Base-by-base conservation (phyloP, 148 eudicot species). In the Beta vulgaris region DNA sequence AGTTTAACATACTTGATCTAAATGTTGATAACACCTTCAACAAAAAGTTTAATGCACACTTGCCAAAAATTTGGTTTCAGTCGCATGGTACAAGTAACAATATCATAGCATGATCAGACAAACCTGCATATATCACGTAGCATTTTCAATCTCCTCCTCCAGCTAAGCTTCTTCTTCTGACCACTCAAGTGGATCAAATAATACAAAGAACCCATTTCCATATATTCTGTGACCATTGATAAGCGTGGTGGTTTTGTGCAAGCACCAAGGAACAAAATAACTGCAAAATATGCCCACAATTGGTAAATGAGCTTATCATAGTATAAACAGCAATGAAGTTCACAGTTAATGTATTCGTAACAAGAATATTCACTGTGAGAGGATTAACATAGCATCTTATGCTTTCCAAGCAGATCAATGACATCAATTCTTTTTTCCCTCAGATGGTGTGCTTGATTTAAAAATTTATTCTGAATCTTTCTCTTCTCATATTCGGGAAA, bases 121-220 rank as follows among this genome's bases (percentile, higher is more conserved):
- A 34, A 93, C 99, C 99, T 92, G 99, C 99, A 92, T 86, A 96
- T 96, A 80, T 96, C 99, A 55, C 98, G 97, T 64, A 92, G 82
- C 99, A 96, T 96, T 81, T 91, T 92, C 73, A 96, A 84, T 81
- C 85, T 89, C 84, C 90, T 88, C 76, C 98, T 82, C 99, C 99
- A 92, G 86, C 88, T 89, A 69, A 96, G 85, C 82, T 88, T 96
- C 91, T 92, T 92, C 85, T 96, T 96, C 87, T 92, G 98, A 72
- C 98, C 96, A 77, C 98, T 92, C 80, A 84, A 59, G 82, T 96
- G 99, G 71, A 96, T 89, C 89, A 92, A 83, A 84, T 85, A 92
- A 80, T 90, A 96, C 77, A 92, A 83, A 19, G 99, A 96, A 73
- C 99, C 99, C 94, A 91, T 89, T 84, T 96, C 99, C 99, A 96